Conservation (phyloP, 202 grass and related monocot genomes). For the Musa balbisiana region DNA sequence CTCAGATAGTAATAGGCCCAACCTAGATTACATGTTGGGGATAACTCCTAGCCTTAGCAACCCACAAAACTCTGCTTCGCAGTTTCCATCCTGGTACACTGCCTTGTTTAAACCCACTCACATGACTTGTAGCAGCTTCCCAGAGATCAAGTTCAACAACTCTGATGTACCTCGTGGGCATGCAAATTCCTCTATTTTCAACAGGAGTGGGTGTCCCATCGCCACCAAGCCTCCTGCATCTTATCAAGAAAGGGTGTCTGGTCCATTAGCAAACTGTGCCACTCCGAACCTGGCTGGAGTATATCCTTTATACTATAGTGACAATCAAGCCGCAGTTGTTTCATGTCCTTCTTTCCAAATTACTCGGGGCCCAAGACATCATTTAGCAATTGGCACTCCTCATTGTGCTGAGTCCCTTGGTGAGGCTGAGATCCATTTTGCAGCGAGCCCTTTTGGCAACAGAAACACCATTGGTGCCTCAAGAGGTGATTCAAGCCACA, state of each 20-base stretch:
- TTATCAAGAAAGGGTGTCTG: neutral
- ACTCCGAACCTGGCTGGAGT: conserved; percentile 1
- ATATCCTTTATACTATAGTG: conserved; percentile 14
- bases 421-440: conserved; percentile 1
- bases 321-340: neutral
- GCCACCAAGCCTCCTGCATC: neutral
- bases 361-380: neutral
- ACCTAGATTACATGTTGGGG: conserved; percentile 13
- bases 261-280: neutral
- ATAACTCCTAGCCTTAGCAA: neutral
- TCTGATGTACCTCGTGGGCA: conserved; percentile 12
- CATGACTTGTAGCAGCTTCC: conserved; percentile 4
- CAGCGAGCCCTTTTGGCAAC: neutral
- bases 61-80: neutral
- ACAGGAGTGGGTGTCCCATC: neutral
- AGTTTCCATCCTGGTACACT: conserved; percentile 17
- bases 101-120: conserved; percentile 22
- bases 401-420: neutral
- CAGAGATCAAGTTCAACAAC: conserved; percentile 14
- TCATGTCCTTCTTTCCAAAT: neutral
- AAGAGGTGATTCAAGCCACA: neutral
- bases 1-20: conserved; percentile 20
- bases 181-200: neutral
- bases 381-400: neutral
- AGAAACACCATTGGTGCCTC: neutral